A percentile compares a stretch with the other conserved stretches of the same genome.
phyloP scores from a whole-genome alignment of 148 eudicot genomes.

The Nyssa sinensis region DNA sequence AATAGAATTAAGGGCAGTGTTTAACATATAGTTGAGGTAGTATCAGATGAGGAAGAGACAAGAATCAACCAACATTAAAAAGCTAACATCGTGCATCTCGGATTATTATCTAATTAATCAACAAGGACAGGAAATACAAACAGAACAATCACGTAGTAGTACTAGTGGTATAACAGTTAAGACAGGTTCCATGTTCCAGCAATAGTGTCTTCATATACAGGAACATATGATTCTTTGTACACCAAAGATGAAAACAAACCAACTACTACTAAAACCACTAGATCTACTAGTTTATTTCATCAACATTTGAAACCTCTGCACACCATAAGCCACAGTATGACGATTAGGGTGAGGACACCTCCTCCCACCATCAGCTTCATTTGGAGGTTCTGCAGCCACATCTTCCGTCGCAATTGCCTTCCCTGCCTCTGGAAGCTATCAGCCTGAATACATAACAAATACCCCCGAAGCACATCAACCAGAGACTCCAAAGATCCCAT shows the following conservation, averaged over 20 bases:
- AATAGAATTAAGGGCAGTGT: background rate
- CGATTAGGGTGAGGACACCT: constrained; percentile 45
- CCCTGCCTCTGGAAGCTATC: constrained; percentile 99
- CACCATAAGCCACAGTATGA: constrained; percentile 70
- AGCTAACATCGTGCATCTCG: background rate
- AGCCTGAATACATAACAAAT: constrained; percentile 51
- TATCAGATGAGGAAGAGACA: background rate
- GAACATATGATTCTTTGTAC: background rate
- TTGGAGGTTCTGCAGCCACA: constrained; percentile 94
- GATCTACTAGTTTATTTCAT: constrained; percentile 9
- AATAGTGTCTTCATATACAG: background rate
- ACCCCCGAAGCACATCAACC: background rate
- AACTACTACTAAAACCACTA: background rate
- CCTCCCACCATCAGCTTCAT: constrained; percentile 82
- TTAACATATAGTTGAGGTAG: no score
- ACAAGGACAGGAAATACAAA: background rate
- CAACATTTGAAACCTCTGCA: constrained; percentile 74
- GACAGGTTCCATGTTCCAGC: no score
- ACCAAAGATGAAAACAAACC: background rate
- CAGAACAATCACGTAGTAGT: background rate
- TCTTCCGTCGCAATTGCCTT: constrained; percentile 77
- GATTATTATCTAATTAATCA: background rate
- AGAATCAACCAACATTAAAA: background rate
- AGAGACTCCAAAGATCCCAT: background rate
- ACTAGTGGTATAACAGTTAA: no score